These are phyloP conservation scores for Vararia minispora DNA, from an alignment of 768 basidiomycete genomes.

Conservation along the genomic window DNA sequence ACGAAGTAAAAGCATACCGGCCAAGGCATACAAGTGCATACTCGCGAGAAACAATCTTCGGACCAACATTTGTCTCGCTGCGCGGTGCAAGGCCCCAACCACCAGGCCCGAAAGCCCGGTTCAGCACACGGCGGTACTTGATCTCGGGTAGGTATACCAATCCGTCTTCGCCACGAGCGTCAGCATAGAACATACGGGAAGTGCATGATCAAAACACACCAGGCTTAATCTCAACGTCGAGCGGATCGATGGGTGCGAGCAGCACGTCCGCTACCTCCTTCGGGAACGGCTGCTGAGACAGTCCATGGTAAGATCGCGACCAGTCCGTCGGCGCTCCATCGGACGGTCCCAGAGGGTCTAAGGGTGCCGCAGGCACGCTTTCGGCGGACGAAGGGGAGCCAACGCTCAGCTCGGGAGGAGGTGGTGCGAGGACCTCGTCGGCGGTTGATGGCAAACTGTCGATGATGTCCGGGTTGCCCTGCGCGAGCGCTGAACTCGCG, in stretches of 20 bases:
- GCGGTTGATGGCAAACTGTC: slow-evolving; percentile 16
- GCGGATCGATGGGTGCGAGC: slow-evolving; percentile 59
- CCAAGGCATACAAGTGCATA: slow-evolving; percentile 93
- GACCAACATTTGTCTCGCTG: slow-evolving; percentile 82
- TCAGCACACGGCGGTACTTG: slow-evolving; percentile 86
- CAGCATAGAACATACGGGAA: not conserved
- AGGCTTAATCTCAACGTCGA: slow-evolving; percentile 90
- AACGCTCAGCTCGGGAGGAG: slow-evolving; percentile 13
- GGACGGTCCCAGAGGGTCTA: slow-evolving; percentile 8
- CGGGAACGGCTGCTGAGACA: slow-evolving; percentile 67
- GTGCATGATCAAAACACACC: slow-evolving; percentile 34
- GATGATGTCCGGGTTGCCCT: slow-evolving; percentile 14
- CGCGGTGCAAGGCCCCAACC: slow-evolving; percentile 96
- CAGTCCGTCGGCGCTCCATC: slow-evolving; percentile 50
- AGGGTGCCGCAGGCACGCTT: slow-evolving; percentile 11
- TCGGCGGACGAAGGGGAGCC: slow-evolving; percentile 14
- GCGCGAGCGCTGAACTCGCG: slow-evolving; percentile 14
- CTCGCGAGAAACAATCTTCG: slow-evolving; percentile 82
- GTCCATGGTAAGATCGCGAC: slow-evolving; percentile 79
- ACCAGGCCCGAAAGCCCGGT: slow-evolving; percentile 91
- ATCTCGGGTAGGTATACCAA: slow-evolving; percentile 94
- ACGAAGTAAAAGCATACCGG: too few relatives aligned
- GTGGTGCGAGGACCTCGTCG: slow-evolving; percentile 11
- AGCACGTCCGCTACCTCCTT: slow-evolving; percentile 64
- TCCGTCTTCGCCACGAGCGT: slow-evolving; percentile 47